Evolutionary conservation across 441 rosid genomes (phyloP).

Genomic region (Erysimum cheiri): DNA sequence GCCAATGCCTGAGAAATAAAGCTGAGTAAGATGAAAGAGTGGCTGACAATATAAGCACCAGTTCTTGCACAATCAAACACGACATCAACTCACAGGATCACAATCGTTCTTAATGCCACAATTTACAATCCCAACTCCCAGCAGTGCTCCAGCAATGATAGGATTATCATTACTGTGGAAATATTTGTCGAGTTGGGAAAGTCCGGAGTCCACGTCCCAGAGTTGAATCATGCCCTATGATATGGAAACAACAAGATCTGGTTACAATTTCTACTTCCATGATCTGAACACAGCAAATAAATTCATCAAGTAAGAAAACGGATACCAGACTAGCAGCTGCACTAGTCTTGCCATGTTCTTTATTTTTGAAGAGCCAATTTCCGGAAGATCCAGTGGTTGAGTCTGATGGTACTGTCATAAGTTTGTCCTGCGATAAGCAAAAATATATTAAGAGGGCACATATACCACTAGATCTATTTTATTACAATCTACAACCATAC

Average conservation of each 20-base stretch:
- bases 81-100: conserved; percentile 76
- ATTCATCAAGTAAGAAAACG: conserved; percentile 18
- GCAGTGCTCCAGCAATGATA: conserved; percentile 88
- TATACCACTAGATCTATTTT: conserved; percentile 40
- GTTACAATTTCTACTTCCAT: conserved; percentile 23
- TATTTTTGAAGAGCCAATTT: conserved; percentile 96
- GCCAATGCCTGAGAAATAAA: conserved; percentile 79
- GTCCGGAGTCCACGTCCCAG: conserved; percentile 97
- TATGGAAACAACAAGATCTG: conserved; percentile 24
- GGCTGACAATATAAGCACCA: conserved; percentile 1
- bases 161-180: conserved; percentile 86
- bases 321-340: conserved; percentile 97
- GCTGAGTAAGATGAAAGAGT: conserved; percentile 27
- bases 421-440: conserved; percentile 76
- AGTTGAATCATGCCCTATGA: conserved; percentile 88
- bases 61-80: conserved; percentile 3
- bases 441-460: conserved; percentile 27
- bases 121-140: conserved; percentile 94
- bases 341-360: conserved; percentile 95
- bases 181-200: conserved; percentile 89
- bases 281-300: conserved; percentile 39
- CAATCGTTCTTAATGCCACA: conserved; percentile 86
- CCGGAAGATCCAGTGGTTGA: conserved; percentile 73
- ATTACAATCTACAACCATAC: conserved; percentile 45
- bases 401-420: conserved; percentile 88